Percentiles rank a stretch among this genome's conserved stretches.
These are phyloP conservation scores for Chrysanthemum lavandulifolium DNA, from an alignment of 129 eudicot genomes.

Conservation along the genomic window DNA sequence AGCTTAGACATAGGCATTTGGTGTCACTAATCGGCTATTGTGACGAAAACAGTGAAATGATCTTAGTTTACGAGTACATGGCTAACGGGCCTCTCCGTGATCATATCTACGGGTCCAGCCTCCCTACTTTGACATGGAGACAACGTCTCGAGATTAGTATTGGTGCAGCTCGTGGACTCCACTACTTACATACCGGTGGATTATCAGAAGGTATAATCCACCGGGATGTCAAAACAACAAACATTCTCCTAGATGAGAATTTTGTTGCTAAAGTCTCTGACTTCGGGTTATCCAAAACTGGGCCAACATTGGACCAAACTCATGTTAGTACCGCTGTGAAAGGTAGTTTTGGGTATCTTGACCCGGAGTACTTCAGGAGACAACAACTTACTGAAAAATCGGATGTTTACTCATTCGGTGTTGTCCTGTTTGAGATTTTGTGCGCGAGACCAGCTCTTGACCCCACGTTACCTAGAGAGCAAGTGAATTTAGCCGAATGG, in stretches of 20 bases:
- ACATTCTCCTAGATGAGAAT: constrained; percentile 77
- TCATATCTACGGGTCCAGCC: constrained; percentile 72
- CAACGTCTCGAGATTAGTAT: constrained; percentile 91
- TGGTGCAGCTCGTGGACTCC: constrained; percentile 94
- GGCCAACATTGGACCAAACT: constrained; percentile 81
- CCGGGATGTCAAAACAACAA: constrained; percentile 95
- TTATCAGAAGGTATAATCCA: constrained; percentile 86
- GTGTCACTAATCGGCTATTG: constrained; percentile 93
- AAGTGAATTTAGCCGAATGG: constrained; percentile 95
- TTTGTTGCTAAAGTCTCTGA: constrained; percentile 86
- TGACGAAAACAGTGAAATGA: constrained; percentile 86
- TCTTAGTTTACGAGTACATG: constrained; percentile 91
- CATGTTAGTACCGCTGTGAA: constrained; percentile 96
- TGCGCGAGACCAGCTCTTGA: constrained; percentile 90
- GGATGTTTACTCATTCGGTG: constrained; percentile 94
- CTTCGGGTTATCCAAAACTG: constrained; percentile 86
- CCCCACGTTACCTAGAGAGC: constrained; percentile 82
- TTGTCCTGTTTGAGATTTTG: constrained; percentile 82
- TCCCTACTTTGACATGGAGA: constrained; percentile 66
- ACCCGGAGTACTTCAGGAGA: constrained; percentile 91
- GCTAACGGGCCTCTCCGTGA: constrained; percentile 84
- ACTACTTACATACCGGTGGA: constrained; percentile 92
- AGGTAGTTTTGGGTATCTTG: constrained; percentile 96
- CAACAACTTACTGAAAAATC: constrained; percentile 97
- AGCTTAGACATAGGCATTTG: constrained; percentile 87